Conservation (phyloP, 202 grass and related monocot genomes). For the Dendrocalamus latiflorus region DNA sequence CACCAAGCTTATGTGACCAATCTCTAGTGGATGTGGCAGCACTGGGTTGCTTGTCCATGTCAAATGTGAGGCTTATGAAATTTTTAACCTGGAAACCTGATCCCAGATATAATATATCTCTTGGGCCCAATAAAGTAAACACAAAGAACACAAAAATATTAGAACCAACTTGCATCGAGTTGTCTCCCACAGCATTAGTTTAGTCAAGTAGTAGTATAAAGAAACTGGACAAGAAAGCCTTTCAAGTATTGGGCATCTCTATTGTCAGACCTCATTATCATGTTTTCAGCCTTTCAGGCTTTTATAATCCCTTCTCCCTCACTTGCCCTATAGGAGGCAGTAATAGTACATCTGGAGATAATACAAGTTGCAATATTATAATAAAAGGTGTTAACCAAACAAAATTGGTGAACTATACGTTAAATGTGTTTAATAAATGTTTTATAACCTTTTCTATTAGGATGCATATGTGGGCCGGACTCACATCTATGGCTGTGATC, state of each 20-base stretch:
- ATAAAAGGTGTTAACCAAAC: conserved; percentile 3
- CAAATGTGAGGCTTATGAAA: conserved; percentile 19
- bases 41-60: conserved; percentile 35
- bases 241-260: conserved; percentile 44
- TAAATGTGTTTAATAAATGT: conserved; percentile 5
- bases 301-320: conserved; percentile 15
- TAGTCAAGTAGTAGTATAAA: conserved; percentile 28
- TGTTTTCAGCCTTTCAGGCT: conserved; percentile 35
- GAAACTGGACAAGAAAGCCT: conserved; percentile 44
- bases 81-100: conserved; percentile 42
- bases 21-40: conserved; percentile 18
- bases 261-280: conserved; percentile 41
- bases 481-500: too few species aligned
- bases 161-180: conserved; percentile 32
- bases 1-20: conserved; percentile 22
- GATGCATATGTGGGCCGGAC: not conserved
- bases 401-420: not conserved
- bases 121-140: conserved; percentile 31
- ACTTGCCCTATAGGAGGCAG: conserved; percentile 1
- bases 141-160: conserved; percentile 33
- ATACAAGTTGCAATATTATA: conserved; percentile 6
- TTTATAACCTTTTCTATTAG: not conserved
- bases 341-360: conserved; percentile 1
- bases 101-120: conserved; percentile 32
- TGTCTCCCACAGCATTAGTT: conserved; percentile 33